Conservation (phyloP, 495 filamentous ascomycete species). For the Penicillium longicatenatum region DNA sequence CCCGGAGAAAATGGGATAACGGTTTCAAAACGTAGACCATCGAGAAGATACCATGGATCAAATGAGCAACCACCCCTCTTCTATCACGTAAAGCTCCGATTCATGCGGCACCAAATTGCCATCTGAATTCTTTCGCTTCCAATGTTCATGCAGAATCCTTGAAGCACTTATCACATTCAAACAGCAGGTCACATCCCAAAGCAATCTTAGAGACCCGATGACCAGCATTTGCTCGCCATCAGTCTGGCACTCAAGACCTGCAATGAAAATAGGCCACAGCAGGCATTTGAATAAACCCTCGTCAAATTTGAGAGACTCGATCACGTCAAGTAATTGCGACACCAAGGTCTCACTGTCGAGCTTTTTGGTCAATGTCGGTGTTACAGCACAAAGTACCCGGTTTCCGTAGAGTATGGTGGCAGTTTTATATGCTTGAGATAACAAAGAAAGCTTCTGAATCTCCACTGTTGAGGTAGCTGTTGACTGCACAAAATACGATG, state of each 20-base stretch:
- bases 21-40: too few relatives aligned
- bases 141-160: conserved; percentile 28
- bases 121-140: conserved; percentile 14
- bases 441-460: conserved; percentile 20
- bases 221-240: conserved; percentile 30
- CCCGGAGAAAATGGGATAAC: too few relatives aligned
- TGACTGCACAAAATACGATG: conserved; percentile 33
- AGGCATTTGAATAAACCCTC: conserved; percentile 54
- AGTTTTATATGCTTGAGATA: conserved; percentile 33
- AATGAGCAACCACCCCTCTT: too few relatives aligned
- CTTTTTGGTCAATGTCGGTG: conserved; percentile 19
- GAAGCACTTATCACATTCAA: conserved; percentile 39
- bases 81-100: too few relatives aligned
- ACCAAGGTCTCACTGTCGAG: conserved; percentile 22
- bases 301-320: conserved; percentile 45
- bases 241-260: conserved; percentile 47
- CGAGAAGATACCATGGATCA: too few relatives aligned
- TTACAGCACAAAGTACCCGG: conserved; percentile 32
- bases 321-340: conserved; percentile 41
- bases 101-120: too few relatives aligned
- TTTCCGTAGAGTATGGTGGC: conserved; percentile 34
- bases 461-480: conserved; percentile 24
- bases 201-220: conserved; percentile 27
- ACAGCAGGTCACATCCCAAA: conserved; percentile 39
- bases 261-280: conserved; percentile 59